Evolutionary conservation across 176 grass and related monocot species (phyloP), one percentile per base, ranked within the genome.

Genomic region (Avena insularis): DNA sequence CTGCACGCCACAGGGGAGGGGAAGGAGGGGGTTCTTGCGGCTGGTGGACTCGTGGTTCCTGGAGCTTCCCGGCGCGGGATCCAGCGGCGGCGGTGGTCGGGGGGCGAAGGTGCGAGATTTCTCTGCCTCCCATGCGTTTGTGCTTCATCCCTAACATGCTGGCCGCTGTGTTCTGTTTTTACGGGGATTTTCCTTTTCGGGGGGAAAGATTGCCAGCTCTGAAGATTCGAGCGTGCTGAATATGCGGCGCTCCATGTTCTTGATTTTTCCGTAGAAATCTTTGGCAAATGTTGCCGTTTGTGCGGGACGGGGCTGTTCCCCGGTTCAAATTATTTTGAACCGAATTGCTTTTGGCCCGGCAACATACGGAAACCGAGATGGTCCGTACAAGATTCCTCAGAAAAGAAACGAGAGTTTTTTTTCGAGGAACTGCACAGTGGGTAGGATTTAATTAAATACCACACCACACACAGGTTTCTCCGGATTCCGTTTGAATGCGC

Each of bases 281-380:
- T 12, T 1, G 33, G 2, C 16, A 68, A 55, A 75, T 16, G 6
- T 4, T 8, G 10, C 2, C 1, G 0, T 68, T 60, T 38, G 0
- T 63, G 29, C 0, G 4, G 2, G 23, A 3, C 9, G 7, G 47
- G 4, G 1, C 3, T 77, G 12, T 8, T 13, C 69, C 10, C 78
- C 68, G 6, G 82, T 77, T 90, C 60, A 71, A 86, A 86, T 38
- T 48, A 14, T 58, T 85, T 81, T 17, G 15, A 46, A 74, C 21
- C 2, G 6, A 27, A 2, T 15, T 72, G 9, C 29, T 61, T 61
- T 12, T 27, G n/a, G 12, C 19, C 4, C 47, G 6, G 6, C 27
- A 81, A 25, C 2, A 29, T 43, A 19, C 19, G 14, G 21, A 40
- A 25, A 36, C 8, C 6, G 2, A 29, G 13, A 14, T 9, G 38